Percentiles rank a stretch among this genome's conserved stretches.
Evolutionary conservation across 148 eudicot genomes (phyloP).

Genomic region (Chenopodium formosanum): DNA sequence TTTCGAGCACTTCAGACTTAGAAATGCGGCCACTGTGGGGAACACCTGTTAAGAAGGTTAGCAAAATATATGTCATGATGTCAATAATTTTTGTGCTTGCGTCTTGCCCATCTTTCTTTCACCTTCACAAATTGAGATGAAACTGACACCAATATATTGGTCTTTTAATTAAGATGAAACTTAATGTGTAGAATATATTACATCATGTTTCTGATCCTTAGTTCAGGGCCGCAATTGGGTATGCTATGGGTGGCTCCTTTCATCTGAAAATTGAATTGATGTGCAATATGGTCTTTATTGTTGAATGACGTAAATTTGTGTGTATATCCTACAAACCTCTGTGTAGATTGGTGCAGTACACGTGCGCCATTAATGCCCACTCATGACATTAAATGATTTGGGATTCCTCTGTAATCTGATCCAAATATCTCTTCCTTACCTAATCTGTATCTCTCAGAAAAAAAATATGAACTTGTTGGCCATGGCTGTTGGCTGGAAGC

Average conservation of each 20-base stretch:
- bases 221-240: neutral
- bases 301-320: neutral
- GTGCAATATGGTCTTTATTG: neutral
- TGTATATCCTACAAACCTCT: neutral
- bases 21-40: slow-evolving; percentile 70
- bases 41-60: slow-evolving; percentile 45
- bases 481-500: slow-evolving; percentile 67
- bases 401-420: neutral
- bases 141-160: neutral
- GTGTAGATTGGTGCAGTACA: neutral
- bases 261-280: neutral
- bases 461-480: slow-evolving; percentile 49
- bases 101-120: neutral
- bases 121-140: neutral
- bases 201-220: neutral
- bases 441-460: slow-evolving; percentile 22
- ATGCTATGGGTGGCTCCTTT: neutral
- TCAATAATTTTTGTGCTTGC: neutral
- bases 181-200: no score
- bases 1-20: slow-evolving; percentile 52
- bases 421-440: neutral
- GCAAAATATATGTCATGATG: neutral
- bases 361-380: neutral
- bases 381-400: neutral
- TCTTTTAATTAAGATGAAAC: neutral